Conservation (phyloP, 164 flowering plant species). For the Macadamia tetraphylla region DNA sequence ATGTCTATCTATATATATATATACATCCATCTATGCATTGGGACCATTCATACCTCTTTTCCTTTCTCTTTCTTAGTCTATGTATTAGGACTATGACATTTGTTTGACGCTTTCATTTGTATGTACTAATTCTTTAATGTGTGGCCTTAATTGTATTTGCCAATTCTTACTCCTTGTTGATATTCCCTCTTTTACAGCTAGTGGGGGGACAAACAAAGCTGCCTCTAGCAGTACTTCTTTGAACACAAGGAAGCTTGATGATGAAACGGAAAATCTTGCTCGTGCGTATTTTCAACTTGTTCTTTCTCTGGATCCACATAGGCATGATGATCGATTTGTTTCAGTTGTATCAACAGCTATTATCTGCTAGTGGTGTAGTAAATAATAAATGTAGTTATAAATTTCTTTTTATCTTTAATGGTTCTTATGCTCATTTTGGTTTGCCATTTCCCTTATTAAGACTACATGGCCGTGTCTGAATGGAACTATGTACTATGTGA, state of each 20-base stretch:
- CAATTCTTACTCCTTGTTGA: not conserved
- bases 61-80: too few relatives aligned
- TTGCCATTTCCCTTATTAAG: too few relatives aligned
- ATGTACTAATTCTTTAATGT: not conserved
- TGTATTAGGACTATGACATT: not conserved
- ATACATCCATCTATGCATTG: too few relatives aligned
- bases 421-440: too few relatives aligned
- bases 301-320: not conserved
- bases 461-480: too few relatives aligned
- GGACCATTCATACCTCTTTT: too few relatives aligned
- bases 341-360: not conserved
- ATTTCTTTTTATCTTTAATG: too few relatives aligned
- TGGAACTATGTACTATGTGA: too few relatives aligned
- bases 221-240: slow-evolving; percentile 89
- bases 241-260: slow-evolving; percentile 96
- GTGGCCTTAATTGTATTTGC: too few relatives aligned
- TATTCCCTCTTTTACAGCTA: slow-evolving; percentile 35
- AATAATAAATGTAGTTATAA: too few relatives aligned
- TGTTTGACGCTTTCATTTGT: not conserved
- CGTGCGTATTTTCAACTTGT: slow-evolving; percentile 46
- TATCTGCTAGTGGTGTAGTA: too few relatives aligned
- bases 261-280: slow-evolving; percentile 83
- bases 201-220: slow-evolving; percentile 89
- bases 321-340: not conserved
- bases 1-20: too few relatives aligned